Evolutionary conservation across 768 basidiomycete genomes (phyloP), one percentile per base, ranked within the genome.

Genomic region (Hericium coralloides): DNA sequence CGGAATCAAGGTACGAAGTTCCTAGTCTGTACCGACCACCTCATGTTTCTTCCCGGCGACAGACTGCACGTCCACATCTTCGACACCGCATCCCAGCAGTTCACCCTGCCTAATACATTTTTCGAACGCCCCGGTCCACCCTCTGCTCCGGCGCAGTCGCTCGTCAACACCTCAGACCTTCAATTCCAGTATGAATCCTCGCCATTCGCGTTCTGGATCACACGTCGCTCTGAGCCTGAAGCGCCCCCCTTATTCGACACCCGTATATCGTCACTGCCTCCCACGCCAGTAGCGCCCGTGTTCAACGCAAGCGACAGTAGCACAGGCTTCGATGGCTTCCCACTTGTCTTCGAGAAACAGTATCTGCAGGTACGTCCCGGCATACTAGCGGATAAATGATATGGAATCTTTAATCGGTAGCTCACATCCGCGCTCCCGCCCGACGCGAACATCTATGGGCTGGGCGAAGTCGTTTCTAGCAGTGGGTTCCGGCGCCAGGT

Each of bases 161-260:
- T 73, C 55, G 70, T 65, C 38, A 56, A 69, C 12, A 71, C 67
- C 0, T 84, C 84, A 0, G 87, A 90, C 63, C 73, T 91, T 10
- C 71, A 82, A 4, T 90, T 91, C 73, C 83, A 89, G 65, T 81
- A 82, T 58, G 74, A 83, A 1, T 6, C 75, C 1, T 72, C 74
- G 0, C 88, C 89, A 0, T 91, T 91, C 65, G 81, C 83, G 2
- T 91, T 90, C 66, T 91, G 87, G 87, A 82, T 91, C 60, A 87
- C 85, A 1, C 80, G 87, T 47, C 79, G 82, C 23, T 79, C 81
- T 3, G 73, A 79, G 9, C 83, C 82, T 3, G 67, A 76, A 36
- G 75, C 72, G 6, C 63, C 65, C 48, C 85, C 82, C 52, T 67
- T 91, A 22, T 90, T 90, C 63, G 87, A 91, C 63, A 90, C 88